Base-by-base conservation (phyloP, 2,329 filamentous ascomycete species). In the Epichloe glyceriae region DNA sequence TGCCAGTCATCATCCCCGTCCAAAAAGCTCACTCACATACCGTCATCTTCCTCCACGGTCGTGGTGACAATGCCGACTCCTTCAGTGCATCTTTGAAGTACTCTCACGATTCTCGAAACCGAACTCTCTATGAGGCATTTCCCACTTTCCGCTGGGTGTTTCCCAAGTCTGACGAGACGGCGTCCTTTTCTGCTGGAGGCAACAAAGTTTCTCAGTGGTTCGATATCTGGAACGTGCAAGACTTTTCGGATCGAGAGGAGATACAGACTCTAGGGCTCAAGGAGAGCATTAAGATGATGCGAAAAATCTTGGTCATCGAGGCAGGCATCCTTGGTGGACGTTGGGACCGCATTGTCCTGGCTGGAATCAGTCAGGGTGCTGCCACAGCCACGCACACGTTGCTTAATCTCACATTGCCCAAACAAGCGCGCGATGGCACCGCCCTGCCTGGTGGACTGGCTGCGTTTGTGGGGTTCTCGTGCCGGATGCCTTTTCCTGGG, bases 61-160 rank as follows among this genome's bases (percentile, higher is more conserved):
- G 71, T 17, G 70, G 70, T 46, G 69, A 71, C 58, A 67, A 55
- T 6, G 64, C 65, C 14, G 34, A 50, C n/a, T 60, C 60, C 50
- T 67, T 72, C 52, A 53, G 55, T 20, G 53, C 53, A 14, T 61
- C 63, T 0, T 58, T 73, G 2, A 44, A 56, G 10, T 53, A 58
- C 53, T 66, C 60, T 20, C 56, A 50, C 37, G 62, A 67, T 53
- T 68, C 67, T 0, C 52, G 50, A 5, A 52, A 56, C n/a, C 62
- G 55, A 17, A 64, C 61, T 3, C 67, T 75, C 1, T 46, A 59
- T 20, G 63, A 70, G 4, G 57, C 61, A 8, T 70, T 75, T 37
- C 72, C 74, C 4, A 65, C 67, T 5, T 65, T 75, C 56, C 67
- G 70, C 50, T 76, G 72, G 69, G 71, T 77, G 6, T 77, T 76